Conservation (phyloP, 345 rosid genomes). For the Isatis tinctoria region DNA sequence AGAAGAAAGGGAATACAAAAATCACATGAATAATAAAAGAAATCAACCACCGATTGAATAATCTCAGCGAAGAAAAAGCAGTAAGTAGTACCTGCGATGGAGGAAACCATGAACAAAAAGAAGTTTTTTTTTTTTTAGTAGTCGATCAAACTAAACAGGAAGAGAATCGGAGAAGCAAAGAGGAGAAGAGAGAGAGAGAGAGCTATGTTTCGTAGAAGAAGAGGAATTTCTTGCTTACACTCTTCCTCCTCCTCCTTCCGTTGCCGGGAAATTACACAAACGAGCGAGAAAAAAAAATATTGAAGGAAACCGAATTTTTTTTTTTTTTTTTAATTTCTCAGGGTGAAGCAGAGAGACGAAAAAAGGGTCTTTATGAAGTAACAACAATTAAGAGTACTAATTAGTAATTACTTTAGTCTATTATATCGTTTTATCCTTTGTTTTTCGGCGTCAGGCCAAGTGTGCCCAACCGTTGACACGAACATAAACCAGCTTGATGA, state of each 20-base stretch:
- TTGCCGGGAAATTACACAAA: constrained; percentile 66
- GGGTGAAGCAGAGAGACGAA: not conserved
- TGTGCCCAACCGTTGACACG: constrained; percentile 44
- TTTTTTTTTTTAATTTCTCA: not conserved
- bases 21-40: not conserved
- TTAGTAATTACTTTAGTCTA: not conserved
- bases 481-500: constrained; percentile 19
- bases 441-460: not conserved
- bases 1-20: not conserved
- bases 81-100: constrained; percentile 15
- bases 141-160: constrained; percentile 13
- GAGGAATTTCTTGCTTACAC: constrained; percentile 71
- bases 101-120: constrained; percentile 28
- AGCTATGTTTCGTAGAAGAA: constrained; percentile 72
- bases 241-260: constrained; percentile 77
- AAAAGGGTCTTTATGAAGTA: constrained; percentile 31
- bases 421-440: not conserved
- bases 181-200: constrained; percentile 24
- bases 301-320: not conserved
- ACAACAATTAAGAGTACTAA: not conserved
- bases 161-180: constrained; percentile 26
- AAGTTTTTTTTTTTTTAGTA: not conserved
- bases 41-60: constrained; percentile 5
- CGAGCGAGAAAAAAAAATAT: not conserved
- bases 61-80: not conserved